Percentiles rank a stretch among this genome's conserved stretches.
These are phyloP conservation scores for Nowakowskiella sp. DNA, from an alignment of 192 early-diverging fungal species.

Conservation along the genomic window DNA sequence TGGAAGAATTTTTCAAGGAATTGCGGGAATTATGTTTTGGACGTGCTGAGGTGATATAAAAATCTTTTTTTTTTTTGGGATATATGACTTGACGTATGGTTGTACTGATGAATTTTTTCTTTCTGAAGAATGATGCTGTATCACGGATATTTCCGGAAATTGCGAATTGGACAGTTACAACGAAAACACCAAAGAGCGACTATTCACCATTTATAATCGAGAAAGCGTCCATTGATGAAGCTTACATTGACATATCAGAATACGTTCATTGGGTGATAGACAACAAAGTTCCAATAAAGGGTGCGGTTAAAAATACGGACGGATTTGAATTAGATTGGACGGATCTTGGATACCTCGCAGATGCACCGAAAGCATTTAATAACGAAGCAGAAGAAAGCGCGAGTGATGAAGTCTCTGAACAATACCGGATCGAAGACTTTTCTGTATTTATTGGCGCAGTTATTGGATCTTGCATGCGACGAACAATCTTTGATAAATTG, in stretches of 20 bases:
- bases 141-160: too few relatives aligned
- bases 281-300: conserved; percentile 1
- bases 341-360: conserved; percentile 17
- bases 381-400: conserved; percentile 3
- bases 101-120: too few relatives aligned
- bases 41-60: too few relatives aligned
- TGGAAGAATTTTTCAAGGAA: too few relatives aligned
- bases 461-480: conserved; percentile 59
- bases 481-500: conserved; percentile 53
- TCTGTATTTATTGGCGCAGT: conserved; percentile 68
- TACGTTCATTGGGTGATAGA: conserved; percentile 36
- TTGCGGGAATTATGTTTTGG: too few relatives aligned
- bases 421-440: conserved; percentile 44
- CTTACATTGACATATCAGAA: conserved; percentile 77
- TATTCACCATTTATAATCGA: background rate
- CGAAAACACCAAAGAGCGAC: too few relatives aligned
- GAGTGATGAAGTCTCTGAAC: conserved; percentile 4
- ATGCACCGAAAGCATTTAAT: conserved; percentile 20
- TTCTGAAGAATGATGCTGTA: too few relatives aligned
- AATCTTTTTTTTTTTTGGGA: conserved; percentile 4
- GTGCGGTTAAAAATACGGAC: conserved; percentile 1
- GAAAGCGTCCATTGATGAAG: conserved; percentile 75
- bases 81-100: conserved; percentile 3
- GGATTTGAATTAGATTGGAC: conserved; percentile 17
- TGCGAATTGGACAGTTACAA: conserved; percentile 1